Evolutionary conservation across 2,329 filamentous ascomycete genomes (phyloP).

Genomic region (Penicillium sp.): DNA sequence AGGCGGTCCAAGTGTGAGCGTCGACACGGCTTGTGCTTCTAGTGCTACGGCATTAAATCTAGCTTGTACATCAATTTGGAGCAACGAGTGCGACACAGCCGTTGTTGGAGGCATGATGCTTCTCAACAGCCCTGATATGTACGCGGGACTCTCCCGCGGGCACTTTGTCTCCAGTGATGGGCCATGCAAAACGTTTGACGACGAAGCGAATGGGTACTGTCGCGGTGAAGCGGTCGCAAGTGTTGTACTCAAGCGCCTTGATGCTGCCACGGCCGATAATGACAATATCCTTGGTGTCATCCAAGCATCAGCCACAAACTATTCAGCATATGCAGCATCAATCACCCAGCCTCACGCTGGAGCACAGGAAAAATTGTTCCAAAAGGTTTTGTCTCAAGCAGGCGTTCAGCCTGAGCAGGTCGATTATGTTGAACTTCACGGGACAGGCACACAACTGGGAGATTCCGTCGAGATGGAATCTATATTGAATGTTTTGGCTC

Average conservation of each 20-base stretch:
- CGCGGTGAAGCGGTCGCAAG: slow-evolving; percentile 52
- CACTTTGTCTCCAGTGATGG: slow-evolving; percentile 38
- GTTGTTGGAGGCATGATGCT: slow-evolving; percentile 73
- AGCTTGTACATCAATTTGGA: slow-evolving; percentile 69
- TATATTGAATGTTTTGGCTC: slow-evolving; percentile 34
- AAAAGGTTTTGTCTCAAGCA: slow-evolving; percentile 38
- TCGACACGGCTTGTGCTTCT: slow-evolving; percentile 71
- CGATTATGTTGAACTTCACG: slow-evolving; percentile 43
- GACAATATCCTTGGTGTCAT: slow-evolving; percentile 47
- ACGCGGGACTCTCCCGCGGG: slow-evolving; percentile 65
- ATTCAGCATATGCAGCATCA: slow-evolving; percentile 47
- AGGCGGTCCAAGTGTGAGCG: slow-evolving; percentile 66
- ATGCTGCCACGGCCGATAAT: slow-evolving; percentile 52
- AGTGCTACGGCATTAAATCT: slow-evolving; percentile 62
- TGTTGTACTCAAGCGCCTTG: slow-evolving; percentile 53
- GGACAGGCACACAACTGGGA: slow-evolving; percentile 44
- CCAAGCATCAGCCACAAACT: slow-evolving; percentile 44
- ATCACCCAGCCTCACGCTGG: slow-evolving; percentile 45
- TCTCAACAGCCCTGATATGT: slow-evolving; percentile 76
- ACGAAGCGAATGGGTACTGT: slow-evolving; percentile 55
- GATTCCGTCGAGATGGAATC: slow-evolving; percentile 41
- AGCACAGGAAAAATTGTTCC: slow-evolving; percentile 38
- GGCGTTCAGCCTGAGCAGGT: slow-evolving; percentile 39
- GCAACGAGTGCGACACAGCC: slow-evolving; percentile 74
- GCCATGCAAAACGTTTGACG: slow-evolving; percentile 52